Conservation (phyloP, 768 basidiomycete genomes). For the Mycena filopes region DNA sequence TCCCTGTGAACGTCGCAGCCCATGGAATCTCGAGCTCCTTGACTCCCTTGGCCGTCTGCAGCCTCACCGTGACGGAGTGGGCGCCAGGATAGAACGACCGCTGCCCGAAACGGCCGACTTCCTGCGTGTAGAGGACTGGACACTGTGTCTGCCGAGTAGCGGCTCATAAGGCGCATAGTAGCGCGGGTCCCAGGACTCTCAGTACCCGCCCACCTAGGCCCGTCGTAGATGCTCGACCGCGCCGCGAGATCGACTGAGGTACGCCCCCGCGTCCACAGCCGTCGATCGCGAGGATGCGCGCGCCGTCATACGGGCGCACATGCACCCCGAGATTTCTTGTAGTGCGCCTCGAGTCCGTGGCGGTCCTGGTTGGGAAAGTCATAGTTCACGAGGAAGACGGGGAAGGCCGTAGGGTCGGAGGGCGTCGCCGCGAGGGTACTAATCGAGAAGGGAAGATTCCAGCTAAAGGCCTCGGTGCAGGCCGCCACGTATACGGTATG, state of each 20-base stretch:
- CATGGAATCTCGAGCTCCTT: background rate
- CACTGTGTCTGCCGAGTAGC: conserved; percentile 23
- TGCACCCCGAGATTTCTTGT: background rate
- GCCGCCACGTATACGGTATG: conserved; percentile 13
- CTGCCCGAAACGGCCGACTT: conserved; percentile 26
- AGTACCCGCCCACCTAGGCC: conserved; percentile 20
- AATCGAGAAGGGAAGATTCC: conserved; percentile 1
- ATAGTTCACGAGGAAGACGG: background rate
- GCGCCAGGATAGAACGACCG: conserved; percentile 24
- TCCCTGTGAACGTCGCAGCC: background rate
- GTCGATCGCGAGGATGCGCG: conserved; percentile 17
- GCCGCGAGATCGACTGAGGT: conserved; percentile 19
- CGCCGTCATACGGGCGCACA: conserved; percentile 22
- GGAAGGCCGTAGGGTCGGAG: background rate
- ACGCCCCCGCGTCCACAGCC: conserved; percentile 22
- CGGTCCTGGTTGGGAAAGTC: background rate
- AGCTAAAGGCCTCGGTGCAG: too few relatives aligned
- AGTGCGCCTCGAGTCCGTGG: background rate
- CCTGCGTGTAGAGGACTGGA: conserved; percentile 20
- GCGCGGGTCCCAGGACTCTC: conserved; percentile 17
- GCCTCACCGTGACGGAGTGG: conserved; percentile 8
- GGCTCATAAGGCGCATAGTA: conserved; percentile 24
- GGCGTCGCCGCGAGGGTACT: background rate
- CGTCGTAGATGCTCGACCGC: conserved; percentile 18
- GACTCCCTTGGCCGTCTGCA: conserved; percentile 1